Conservation (phyloP, 2,329 filamentous ascomycete genomes). For the Incumbomyces delicatus region DNA sequence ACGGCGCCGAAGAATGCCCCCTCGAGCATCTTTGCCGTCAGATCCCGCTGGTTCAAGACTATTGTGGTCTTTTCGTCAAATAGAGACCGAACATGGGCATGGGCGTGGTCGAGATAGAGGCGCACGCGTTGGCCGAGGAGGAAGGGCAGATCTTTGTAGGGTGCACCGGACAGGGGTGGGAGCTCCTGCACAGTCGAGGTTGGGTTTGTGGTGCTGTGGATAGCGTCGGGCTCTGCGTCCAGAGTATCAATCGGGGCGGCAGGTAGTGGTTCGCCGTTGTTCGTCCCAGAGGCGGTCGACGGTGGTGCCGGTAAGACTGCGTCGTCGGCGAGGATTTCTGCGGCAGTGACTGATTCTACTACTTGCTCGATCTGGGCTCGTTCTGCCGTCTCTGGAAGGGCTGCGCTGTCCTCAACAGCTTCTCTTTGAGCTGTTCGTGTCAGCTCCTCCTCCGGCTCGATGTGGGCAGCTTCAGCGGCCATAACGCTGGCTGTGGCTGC, state of each 20-base stretch:
- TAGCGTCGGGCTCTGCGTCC: slow-evolving; percentile 10
- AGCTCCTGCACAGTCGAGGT: slow-evolving; percentile 3
- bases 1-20: slow-evolving; percentile 57
- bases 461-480: neutral
- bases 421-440: neutral
- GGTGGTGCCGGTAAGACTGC: neutral
- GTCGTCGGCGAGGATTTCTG: neutral
- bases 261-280: too few species aligned
- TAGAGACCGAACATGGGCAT: slow-evolving; percentile 45
- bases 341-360: neutral
- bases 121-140: slow-evolving; percentile 17
- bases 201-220: neutral
- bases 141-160: slow-evolving; percentile 16
- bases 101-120: slow-evolving; percentile 36
- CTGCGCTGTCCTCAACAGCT: neutral
- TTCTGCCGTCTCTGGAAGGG: neutral
- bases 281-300: neutral
- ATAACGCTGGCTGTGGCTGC: neutral
- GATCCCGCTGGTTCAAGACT: slow-evolving; percentile 56
- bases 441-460: neutral
- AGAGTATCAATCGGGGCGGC: neutral
- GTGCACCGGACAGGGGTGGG: neutral
- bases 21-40: slow-evolving; percentile 60
- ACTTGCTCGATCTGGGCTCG: neutral
- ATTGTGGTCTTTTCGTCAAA: slow-evolving; percentile 54